Conservation (phyloP, 2,329 filamentous ascomycete species). For the Colletotrichum lupini region DNA sequence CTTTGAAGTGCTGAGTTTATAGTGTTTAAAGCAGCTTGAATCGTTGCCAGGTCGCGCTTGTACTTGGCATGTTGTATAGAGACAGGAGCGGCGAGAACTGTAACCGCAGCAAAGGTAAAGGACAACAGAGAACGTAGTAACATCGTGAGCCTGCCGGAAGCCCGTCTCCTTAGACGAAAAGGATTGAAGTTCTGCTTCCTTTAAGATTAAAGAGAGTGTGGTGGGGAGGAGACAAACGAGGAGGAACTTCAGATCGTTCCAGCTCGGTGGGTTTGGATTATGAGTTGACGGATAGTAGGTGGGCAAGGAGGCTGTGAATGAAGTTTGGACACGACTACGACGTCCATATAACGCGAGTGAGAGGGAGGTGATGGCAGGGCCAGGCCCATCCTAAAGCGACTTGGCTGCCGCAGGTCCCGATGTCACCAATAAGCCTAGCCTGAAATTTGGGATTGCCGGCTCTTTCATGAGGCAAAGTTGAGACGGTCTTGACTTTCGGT, state of each 20-base stretch:
- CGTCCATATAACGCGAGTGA: conserved; percentile 6
- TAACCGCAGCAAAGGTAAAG: neutral
- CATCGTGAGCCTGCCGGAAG: conserved; percentile 14
- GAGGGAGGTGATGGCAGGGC: neutral
- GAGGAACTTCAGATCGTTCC: conserved; percentile 27
- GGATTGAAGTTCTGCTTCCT: conserved; percentile 13
- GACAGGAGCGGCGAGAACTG: conserved; percentile 20
- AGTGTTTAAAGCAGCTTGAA: conserved; percentile 26
- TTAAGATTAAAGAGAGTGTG: conserved; percentile 23
- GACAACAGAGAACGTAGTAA: conserved; percentile 19
- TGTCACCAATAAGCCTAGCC: conserved; percentile 1
- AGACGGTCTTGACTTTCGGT: conserved; percentile 15
- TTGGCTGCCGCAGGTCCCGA: conserved; percentile 17
- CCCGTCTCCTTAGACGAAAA: neutral
- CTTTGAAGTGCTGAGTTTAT: conserved; percentile 26
- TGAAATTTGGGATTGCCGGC: conserved; percentile 1
- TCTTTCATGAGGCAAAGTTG: conserved; percentile 30
- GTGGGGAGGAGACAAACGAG: neutral
- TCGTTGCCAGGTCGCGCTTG: conserved; percentile 16
- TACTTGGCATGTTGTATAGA: neutral
- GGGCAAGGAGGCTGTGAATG: neutral
- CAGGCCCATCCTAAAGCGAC: neutral
- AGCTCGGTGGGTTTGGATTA: neutral
- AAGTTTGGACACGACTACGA: neutral
- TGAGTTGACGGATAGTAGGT: neutral